These are phyloP conservation scores for Mycena rebaudengoi DNA, from an alignment of 768 basidiomycete genomes.

Conservation along the genomic window DNA sequence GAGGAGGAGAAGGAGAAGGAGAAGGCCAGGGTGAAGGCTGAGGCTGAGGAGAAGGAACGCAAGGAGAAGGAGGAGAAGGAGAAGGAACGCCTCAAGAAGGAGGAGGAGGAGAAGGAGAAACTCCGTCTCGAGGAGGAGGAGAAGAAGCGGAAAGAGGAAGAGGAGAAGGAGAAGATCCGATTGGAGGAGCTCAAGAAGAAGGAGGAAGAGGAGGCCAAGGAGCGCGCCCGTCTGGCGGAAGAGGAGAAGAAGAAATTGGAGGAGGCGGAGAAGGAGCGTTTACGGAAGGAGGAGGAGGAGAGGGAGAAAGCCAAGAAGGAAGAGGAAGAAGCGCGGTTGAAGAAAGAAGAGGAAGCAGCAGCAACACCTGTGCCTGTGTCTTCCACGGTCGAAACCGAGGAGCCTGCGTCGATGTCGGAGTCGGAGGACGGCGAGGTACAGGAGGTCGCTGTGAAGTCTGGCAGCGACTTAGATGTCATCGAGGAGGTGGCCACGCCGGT, in stretches of 20 bases:
- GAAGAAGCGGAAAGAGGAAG: conserved; percentile 32
- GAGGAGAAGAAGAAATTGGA: conserved; percentile 43
- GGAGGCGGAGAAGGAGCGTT: conserved; percentile 42
- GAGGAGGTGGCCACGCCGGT: conserved; percentile 43
- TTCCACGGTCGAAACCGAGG: conserved; percentile 19
- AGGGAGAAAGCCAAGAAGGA: conserved; percentile 38
- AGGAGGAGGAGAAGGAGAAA: conserved; percentile 46
- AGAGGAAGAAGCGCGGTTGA: conserved; percentile 42
- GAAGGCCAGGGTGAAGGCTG: conserved; percentile 40
- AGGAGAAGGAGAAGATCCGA: conserved; percentile 44
- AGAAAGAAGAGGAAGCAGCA: conserved; percentile 39
- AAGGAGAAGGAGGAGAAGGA: conserved; percentile 50
- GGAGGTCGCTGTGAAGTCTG: conserved; percentile 37
- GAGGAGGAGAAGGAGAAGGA: conserved; percentile 49
- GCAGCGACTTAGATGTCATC: conserved; percentile 48
- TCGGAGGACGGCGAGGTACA: conserved; percentile 54
- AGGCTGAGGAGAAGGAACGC: conserved; percentile 51
- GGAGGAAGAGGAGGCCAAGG: conserved; percentile 27
- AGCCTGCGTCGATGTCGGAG: conserved; percentile 31
- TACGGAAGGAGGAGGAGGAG: conserved; percentile 35
- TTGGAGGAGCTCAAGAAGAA: conserved; percentile 40
- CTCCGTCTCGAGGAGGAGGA: conserved; percentile 41
- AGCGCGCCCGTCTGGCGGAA: too few relatives aligned
- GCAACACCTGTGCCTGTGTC: background rate
- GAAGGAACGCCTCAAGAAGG: conserved; percentile 45